Percentiles rank a stretch among this genome's conserved stretches.
phyloP scores from a whole-genome alignment of 768 basidiomycete genomes.

The Hortiboletus campestris region DNA sequence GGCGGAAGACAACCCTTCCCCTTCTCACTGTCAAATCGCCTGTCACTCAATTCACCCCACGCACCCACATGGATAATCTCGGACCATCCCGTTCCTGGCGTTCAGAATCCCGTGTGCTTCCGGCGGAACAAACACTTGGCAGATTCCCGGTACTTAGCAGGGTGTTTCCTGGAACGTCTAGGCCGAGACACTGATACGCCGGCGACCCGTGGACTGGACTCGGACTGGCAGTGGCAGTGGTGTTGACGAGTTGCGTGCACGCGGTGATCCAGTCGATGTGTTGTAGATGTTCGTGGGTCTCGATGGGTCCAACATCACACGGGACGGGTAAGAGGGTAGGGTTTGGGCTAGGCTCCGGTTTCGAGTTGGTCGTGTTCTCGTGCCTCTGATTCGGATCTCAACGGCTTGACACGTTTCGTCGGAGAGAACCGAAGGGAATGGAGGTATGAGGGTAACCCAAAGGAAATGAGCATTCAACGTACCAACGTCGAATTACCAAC shows the following conservation, averaged over 20 bases:
- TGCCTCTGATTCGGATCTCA: neutral
- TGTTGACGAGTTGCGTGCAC: neutral
- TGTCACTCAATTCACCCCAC: neutral
- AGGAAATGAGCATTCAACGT: neutral
- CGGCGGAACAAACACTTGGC: neutral
- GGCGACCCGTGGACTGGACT: neutral
- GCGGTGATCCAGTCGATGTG: too few species aligned
- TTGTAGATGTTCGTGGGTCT: neutral
- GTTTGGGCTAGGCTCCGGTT: too few species aligned
- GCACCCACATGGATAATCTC: neutral
- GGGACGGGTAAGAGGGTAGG: neutral
- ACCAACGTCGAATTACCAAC: neutral
- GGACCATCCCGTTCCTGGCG: neutral
- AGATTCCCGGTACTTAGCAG: too few species aligned
- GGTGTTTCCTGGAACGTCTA: neutral
- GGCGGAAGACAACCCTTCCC: neutral
- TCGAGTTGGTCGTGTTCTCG: neutral
- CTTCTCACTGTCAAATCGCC: neutral
- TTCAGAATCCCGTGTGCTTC: neutral
- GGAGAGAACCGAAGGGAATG: neutral
- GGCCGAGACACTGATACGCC: neutral
- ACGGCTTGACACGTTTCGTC: too few species aligned
- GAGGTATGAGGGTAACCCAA: neutral
- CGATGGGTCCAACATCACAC: neutral
- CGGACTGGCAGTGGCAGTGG: neutral